Conservation (phyloP, 1,284 basidiomycete genomes). For the Fomitopsis pinicola region DNA sequence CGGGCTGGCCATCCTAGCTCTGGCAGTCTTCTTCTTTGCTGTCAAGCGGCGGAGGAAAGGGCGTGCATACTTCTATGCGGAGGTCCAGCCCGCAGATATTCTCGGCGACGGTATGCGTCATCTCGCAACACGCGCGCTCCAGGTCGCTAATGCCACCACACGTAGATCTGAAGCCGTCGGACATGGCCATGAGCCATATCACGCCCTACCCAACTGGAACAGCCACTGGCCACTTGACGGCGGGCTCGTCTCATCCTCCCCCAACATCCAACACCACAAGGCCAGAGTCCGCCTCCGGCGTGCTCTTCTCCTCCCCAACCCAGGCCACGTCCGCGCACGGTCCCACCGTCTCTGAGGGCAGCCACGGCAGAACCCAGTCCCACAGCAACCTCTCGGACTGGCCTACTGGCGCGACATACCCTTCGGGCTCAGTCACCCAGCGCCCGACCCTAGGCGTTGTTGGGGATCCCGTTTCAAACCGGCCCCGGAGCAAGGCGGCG, state of each 20-base stretch:
- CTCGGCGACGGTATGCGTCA: slow-evolving; percentile 1
- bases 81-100: not conserved
- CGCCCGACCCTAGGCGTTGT: not conserved
- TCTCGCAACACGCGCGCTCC: not conserved
- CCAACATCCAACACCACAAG: not conserved
- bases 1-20: not conserved
- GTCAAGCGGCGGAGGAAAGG: not conserved
- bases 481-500: slow-evolving; percentile 7
- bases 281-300: not conserved
- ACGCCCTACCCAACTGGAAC: not conserved
- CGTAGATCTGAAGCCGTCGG: not conserved
- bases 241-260: not conserved
- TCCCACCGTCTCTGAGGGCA: no score
- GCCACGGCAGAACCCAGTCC: no score
- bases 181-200: not conserved
- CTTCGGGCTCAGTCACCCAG: not conserved
- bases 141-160: not conserved
- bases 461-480: not conserved
- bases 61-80: slow-evolving; percentile 2
- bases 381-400: no score
- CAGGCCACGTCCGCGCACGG: no score
- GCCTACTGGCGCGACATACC: not conserved
- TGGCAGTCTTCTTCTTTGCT: not conserved
- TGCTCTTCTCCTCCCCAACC: no score
- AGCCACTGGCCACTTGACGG: not conserved